These are phyloP conservation scores for Aspergillus sojae DNA, from an alignment of 2,329 filamentous ascomycete genomes.

Conservation along the genomic window DNA sequence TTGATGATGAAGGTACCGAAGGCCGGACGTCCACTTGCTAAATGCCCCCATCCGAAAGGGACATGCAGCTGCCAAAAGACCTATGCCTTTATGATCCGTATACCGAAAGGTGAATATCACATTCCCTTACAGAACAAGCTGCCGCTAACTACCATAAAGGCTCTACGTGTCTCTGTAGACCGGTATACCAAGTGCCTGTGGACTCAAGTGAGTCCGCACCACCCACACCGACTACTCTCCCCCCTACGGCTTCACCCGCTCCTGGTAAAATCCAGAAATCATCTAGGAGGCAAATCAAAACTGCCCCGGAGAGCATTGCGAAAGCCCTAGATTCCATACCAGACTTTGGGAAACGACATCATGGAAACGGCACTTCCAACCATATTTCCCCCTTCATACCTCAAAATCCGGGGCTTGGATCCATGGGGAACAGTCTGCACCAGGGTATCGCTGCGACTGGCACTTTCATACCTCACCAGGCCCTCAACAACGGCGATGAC, in stretches of 20 bases:
- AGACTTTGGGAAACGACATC: slow-evolving; percentile 23
- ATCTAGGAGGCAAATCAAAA: slow-evolving; percentile 36
- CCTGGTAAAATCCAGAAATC: slow-evolving; percentile 41
- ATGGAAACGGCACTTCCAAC: slow-evolving; percentile 20
- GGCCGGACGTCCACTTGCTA: slow-evolving; percentile 50
- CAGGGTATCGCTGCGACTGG: background rate
- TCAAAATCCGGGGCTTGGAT: slow-evolving; percentile 12
- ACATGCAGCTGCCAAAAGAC: slow-evolving; percentile 46
- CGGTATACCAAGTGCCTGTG: slow-evolving; percentile 42
- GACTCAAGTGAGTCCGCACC: slow-evolving; percentile 26
- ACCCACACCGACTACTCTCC: slow-evolving; percentile 15
- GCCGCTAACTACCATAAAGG: slow-evolving; percentile 30
- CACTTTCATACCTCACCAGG: background rate
- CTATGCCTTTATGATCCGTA: slow-evolving; percentile 49
- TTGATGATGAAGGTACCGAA: slow-evolving; percentile 55
- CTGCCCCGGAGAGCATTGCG: slow-evolving; percentile 36
- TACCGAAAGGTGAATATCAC: slow-evolving; percentile 43
- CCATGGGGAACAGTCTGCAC: background rate
- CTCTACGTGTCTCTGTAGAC: slow-evolving; percentile 44
- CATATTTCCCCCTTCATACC: slow-evolving; percentile 15
- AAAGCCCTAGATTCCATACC: slow-evolving; percentile 36
- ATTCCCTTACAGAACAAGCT: background rate
- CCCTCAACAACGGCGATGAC: background rate
- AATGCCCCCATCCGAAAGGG: slow-evolving; percentile 50
- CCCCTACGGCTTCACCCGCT: slow-evolving; percentile 27